Percentiles rank a stretch among this genome's conserved stretches.
These are phyloP conservation scores for Globisporangium radiosum DNA, from an alignment of 352 stramenopile genomes.

Conservation along the genomic window DNA sequence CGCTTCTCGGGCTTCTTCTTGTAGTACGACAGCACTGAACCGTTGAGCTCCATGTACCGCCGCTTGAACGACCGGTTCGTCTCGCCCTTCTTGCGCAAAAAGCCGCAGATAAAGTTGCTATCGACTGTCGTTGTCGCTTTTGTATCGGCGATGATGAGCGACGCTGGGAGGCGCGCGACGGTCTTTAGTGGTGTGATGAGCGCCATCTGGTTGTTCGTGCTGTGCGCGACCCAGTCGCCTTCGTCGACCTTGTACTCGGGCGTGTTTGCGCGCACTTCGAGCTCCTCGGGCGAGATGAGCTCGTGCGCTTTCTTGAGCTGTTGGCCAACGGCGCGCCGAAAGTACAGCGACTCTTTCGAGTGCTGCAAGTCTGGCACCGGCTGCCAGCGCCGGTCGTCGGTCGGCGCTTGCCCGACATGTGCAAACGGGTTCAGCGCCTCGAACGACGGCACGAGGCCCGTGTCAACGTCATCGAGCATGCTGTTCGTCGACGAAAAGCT, in stretches of 20 bases:
- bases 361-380: constrained; percentile 65
- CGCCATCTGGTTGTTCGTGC: constrained; percentile 72
- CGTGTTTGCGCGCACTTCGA: constrained; percentile 86
- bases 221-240: constrained; percentile 83
- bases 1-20: constrained; percentile 84
- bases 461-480: constrained; percentile 28
- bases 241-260: constrained; percentile 84
- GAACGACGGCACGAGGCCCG: constrained; percentile 57
- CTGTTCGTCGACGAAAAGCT: constrained; percentile 7
- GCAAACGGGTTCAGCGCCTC: constrained; percentile 70
- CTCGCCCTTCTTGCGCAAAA: constrained; percentile 77
- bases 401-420: constrained; percentile 30
- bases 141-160: constrained; percentile 61
- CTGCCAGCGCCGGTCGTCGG: constrained; percentile 68
- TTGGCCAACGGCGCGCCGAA: constrained; percentile 64
- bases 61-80: constrained; percentile 80
- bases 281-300: constrained; percentile 71
- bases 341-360: constrained; percentile 80
- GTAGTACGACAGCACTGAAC: constrained; percentile 71
- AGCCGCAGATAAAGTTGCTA: constrained; percentile 43
- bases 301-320: constrained; percentile 75
- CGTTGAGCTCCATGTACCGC: constrained; percentile 81
- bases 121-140: constrained; percentile 5
- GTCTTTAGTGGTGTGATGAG: constrained; percentile 82
- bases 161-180: constrained; percentile 61